Base-by-base conservation (phyloP, 1,139 yeast species). In the Geotrichum carabidarum region DNA sequence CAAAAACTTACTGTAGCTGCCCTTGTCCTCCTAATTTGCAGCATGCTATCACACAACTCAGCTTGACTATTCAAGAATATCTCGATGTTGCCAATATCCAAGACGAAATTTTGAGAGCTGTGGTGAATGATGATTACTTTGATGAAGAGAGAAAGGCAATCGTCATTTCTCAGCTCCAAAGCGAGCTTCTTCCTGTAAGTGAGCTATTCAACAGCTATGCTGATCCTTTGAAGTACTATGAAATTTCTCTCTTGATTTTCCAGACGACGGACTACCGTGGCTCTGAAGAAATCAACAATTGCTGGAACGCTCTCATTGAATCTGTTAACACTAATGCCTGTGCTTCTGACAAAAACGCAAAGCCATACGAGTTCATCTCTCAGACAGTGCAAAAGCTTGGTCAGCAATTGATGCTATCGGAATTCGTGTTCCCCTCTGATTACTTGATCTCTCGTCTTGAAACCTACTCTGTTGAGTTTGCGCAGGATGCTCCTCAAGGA, bases 1-100 rank as follows among this genome's bases (percentile, higher is more conserved):
- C 97, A 0, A 86, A 86, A 68, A 96, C 96, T 2, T 91, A 88
- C 73, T 87, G 96, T 67, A 87, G 87, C 65, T 85, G 95, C 68
- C 83, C 82, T 34, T 83, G 93, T 60, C 86, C 94, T 22, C 90
- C 94, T 35, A 81, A 79, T 58, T 77, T 84, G 63, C 79, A 94
- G 61, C 95, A 86, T 64, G 62, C 66, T 17, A 41, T 49, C 27
- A 81, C 82, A 60, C 84, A 82, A 63, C 75, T 93, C 56, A 78
- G 89, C 1, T 76, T 82, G 9, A 75, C 79, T 60, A 85, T 91
- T 37, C 86, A 83, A 62, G 96, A 91, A 66, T 78, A 86, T 52
- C 81, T 91, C 64, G 95, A 88, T 51, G 94, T 93, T 44, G 94
- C 97, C 2, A 83, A 84, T 61, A 78, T 93, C 51, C 99, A 93